phyloP scores from a whole-genome alignment of 2,329 filamentous ascomycete genomes.

The Cryphonectria carpinicola region DNA sequence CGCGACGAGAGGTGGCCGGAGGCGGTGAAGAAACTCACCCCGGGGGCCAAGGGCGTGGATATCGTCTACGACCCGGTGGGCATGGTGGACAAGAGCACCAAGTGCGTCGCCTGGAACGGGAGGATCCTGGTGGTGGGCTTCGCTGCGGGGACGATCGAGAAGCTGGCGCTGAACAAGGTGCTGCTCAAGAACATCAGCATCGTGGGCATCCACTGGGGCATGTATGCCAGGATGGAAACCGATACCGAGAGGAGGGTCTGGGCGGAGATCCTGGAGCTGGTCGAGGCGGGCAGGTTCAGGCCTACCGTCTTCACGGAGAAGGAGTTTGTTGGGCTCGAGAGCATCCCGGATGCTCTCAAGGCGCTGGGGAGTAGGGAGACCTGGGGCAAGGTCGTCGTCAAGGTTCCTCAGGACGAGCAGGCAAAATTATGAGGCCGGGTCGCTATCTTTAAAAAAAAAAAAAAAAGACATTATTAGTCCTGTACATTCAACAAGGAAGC shows the following conservation, averaged over 20 bases:
- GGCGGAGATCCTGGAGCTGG: slow-evolving; percentile 78
- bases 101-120: slow-evolving; percentile 93
- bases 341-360: slow-evolving; percentile 73
- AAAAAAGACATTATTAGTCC: neutral
- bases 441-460: neutral
- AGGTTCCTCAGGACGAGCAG: slow-evolving; percentile 70
- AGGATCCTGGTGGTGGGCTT: slow-evolving; percentile 88
- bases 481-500: neutral
- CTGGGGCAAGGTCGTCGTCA: slow-evolving; percentile 96
- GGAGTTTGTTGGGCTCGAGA: slow-evolving; percentile 82
- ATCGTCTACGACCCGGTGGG: slow-evolving; percentile 96
- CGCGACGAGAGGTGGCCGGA: slow-evolving; percentile 64
- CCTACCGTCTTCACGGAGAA: slow-evolving; percentile 83
- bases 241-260: slow-evolving; percentile 75
- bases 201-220: slow-evolving; percentile 90
- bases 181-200: slow-evolving; percentile 91
- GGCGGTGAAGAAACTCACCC: slow-evolving; percentile 77
- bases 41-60: slow-evolving; percentile 75
- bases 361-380: slow-evolving; percentile 80
- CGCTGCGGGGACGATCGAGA: slow-evolving; percentile 84
- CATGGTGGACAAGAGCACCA: slow-evolving; percentile 82
- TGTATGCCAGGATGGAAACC: slow-evolving; percentile 74
- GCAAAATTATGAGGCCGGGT: slow-evolving; percentile 53
- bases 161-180: slow-evolving; percentile 89
- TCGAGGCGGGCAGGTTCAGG: slow-evolving; percentile 76